Base-by-base conservation (phyloP, 2,329 filamentous ascomycete species). In the Camillea tinctor region DNA sequence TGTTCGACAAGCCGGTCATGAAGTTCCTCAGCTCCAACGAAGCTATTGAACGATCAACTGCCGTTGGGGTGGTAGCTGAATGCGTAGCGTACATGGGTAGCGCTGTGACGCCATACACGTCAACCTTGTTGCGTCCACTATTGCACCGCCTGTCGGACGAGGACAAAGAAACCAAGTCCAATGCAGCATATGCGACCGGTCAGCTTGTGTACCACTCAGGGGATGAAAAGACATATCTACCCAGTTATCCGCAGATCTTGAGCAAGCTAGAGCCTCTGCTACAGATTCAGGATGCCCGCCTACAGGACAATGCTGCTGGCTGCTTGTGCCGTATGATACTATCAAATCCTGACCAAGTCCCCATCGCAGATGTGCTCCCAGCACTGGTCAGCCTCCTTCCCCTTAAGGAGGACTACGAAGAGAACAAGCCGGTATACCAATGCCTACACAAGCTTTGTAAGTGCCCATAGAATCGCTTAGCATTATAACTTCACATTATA, bases 271-370 rank as follows among this genome's bases (percentile, higher is more conserved):
- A 97, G 83, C 88, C 91, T 11, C 85, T 97, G 66, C 83, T 98
- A 36, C 85, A 89, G 66, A 86, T 90, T 63, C 82, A 89, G 66
- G 88, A 93, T 71, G 89, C 91, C 59, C 89, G 93, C 64, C 87
- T 96, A 66, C 88, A 93, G 63, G 95, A 98, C 78, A 99, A 99
- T 72, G 92, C 94, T 1, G 91, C 92, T 4, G 95, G 94, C 55
- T 97, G 94, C 75, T 82, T 98, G 51, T 90, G 88, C 73, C 89
- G 95, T 64, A 93, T 99, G 90, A 96, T 98, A 76, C 85, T 91
- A 74, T 90, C 90, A 71, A 89, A 96, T 77, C 89, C 91, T n/a
- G 88, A 94, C 68, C 86, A 85, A 67, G 88, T 96, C 9, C 93
- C 94, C 19, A 84, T 96, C 56, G 79, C 84, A 48, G 88, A 97